These are phyloP conservation scores for Tolypocladium nubicola DNA, from an alignment of 2,329 filamentous ascomycete species.

Conservation along the genomic window DNA sequence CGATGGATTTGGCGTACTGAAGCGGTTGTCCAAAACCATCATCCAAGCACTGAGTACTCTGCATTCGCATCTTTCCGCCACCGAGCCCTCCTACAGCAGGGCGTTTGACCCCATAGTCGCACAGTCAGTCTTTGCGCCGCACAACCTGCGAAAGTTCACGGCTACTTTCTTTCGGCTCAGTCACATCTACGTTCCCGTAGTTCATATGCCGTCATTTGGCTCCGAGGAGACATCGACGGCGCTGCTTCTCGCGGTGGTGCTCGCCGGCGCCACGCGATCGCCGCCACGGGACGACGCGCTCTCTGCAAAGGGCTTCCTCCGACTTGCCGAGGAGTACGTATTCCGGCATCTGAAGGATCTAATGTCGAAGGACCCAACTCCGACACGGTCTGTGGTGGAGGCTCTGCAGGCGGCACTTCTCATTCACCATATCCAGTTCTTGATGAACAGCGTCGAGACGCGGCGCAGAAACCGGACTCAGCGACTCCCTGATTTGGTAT, in stretches of 20 bases:
- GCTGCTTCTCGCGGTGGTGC: conserved; percentile 8
- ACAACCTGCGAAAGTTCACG: conserved; percentile 9
- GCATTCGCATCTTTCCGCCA: not conserved
- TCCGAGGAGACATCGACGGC: conserved; percentile 3
- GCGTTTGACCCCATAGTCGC: conserved; percentile 3
- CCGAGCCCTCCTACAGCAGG: not conserved
- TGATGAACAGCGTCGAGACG: conserved; percentile 8
- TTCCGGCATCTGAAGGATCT: not conserved
- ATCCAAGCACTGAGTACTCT: not conserved
- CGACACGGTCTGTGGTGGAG: conserved; percentile 5
- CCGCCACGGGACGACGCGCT: not conserved
- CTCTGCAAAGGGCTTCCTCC: not conserved
- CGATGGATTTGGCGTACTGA: not conserved
- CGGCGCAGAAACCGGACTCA: conserved; percentile 6
- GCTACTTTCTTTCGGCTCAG: conserved; percentile 14
- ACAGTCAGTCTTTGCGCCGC: conserved; percentile 8
- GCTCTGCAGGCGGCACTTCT: conserved; percentile 14
- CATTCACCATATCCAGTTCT: conserved; percentile 9
- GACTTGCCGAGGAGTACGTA: not conserved
- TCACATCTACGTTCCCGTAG: conserved; percentile 15
- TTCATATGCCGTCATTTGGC: conserved; percentile 14
- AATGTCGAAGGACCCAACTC: not conserved
- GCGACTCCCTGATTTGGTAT: conserved; percentile 11
- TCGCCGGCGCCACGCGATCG: conserved; percentile 5
- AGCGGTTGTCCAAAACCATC: not conserved